Conservation (phyloP, 768 basidiomycete species). For the Collybia sp. region DNA sequence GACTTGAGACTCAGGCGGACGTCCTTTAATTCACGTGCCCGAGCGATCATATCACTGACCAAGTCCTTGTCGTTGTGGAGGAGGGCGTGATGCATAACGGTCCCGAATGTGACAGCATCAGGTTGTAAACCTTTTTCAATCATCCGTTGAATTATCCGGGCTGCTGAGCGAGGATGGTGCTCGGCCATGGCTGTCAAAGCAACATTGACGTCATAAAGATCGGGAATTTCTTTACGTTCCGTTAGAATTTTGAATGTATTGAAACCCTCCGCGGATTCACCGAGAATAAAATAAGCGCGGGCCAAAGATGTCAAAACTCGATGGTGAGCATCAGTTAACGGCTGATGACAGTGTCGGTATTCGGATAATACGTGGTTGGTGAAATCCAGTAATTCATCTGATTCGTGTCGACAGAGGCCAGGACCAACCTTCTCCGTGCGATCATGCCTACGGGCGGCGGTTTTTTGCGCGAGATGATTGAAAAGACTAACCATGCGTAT, state of each 20-base stretch:
- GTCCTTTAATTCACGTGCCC: constrained; percentile 29
- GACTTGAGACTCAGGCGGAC: constrained; percentile 41
- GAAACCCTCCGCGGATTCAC: constrained; percentile 41
- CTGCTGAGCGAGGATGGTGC: constrained; percentile 41
- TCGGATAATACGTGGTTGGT: constrained; percentile 37
- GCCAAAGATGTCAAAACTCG: constrained; percentile 54
- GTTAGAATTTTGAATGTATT: constrained; percentile 40
- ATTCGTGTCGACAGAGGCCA: constrained; percentile 6
- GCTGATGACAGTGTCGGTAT: constrained; percentile 38
- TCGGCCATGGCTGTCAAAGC: constrained; percentile 50
- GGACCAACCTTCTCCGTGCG: constrained; percentile 5
- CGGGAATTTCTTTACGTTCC: constrained; percentile 47
- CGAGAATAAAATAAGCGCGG: constrained; percentile 56
- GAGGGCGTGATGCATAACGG: constrained; percentile 56
- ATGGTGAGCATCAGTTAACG: constrained; percentile 44
- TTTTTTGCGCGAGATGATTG: constrained; percentile 15
- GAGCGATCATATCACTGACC: constrained; percentile 35
- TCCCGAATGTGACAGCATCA: constrained; percentile 53
- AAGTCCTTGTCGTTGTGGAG: constrained; percentile 37
- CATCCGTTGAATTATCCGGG: constrained; percentile 48
- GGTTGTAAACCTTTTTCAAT: constrained; percentile 39
- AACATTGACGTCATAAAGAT: constrained; percentile 63
- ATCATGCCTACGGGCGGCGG: constrained; percentile 9
- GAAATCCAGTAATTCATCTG: constrained; percentile 31
- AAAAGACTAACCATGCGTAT: constrained; percentile 50